Evolutionary conservation across 2,329 filamentous ascomycete species (phyloP), one percentile per base, ranked within the genome.

Genomic region (Celoporthe dispersa): DNA sequence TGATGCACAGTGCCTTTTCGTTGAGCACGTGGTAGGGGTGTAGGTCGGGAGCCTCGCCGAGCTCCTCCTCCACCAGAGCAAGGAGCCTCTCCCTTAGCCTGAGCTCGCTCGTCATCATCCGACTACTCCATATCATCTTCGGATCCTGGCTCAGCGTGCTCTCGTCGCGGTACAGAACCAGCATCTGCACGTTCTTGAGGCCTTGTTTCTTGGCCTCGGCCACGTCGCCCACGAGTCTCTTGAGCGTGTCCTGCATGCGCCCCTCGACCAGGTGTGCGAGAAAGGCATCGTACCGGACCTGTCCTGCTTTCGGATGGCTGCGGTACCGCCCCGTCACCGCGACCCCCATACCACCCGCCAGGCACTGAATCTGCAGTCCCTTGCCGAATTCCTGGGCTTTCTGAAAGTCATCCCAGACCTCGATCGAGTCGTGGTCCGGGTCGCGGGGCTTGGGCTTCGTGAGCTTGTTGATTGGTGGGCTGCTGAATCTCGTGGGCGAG

Each of bases 131-230:
- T 9, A 67, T 19, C 65, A 67, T 67, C 16, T 28, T 28, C 25
- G 65, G 14, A 35, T 67, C 65, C 33, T 67, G 53, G n/a, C 53
- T 25, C 65, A 67, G 8, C 2, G 65, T 60, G n/a, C 44, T 61
- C 55, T 67, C 65, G 39, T 67, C 65, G 8, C 65, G 65, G 37
- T 67, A 67, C 55, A 51, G 51, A 25, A 67, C 53, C 25, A 60
- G 16, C 37, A 67, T 19, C n/a, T 25, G 31, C 8, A 60, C 35
- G 3, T 44, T 37, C 8, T 35, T 31, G 6, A 67, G 53, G 4
- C 65, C 65, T 22, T 60, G 35, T 39, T 60, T 67, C 31, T 48
- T 44, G 2, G 65, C 65, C 7, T 59, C 65, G 8, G 41, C 53
- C 37, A 67, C 65, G 25, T 60, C 65, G 25, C 14, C n/a, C 11